A percentile compares a stretch with the other conserved stretches of the same genome.
Conservation (phyloP, 192 early-diverging fungal species). For the Backusella circina region DNA sequence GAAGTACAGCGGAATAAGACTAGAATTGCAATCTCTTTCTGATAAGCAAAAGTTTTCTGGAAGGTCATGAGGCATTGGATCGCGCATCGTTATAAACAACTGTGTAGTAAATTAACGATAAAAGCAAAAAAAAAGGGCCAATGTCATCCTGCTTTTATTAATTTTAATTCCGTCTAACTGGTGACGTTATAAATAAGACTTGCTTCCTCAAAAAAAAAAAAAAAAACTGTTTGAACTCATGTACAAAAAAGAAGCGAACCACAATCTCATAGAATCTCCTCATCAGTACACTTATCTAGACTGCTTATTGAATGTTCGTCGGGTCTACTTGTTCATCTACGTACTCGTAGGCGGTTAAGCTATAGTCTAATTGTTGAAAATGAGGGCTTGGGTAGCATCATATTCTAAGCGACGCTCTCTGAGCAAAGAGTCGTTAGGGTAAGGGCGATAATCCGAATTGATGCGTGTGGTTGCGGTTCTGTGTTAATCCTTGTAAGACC, state of each 20-base stretch:
- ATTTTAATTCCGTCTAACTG: not conserved
- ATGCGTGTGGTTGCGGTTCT: not conserved
- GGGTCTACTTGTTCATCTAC: not conserved
- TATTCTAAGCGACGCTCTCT: slow-evolving; percentile 7
- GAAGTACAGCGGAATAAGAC: slow-evolving; percentile 5
- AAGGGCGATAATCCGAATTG: slow-evolving; percentile 8
- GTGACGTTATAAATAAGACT: not conserved
- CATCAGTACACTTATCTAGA: slow-evolving; percentile 3
- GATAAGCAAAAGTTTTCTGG: not conserved
- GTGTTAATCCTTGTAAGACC: slow-evolving; percentile 3
- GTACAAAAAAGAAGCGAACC: not conserved
- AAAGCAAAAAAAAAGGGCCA: not conserved
- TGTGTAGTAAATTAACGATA: not conserved
- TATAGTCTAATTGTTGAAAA: slow-evolving; percentile 8
- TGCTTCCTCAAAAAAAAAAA: not conserved
- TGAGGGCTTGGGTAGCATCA: slow-evolving; percentile 8
- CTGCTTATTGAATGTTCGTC: slow-evolving; percentile 2
- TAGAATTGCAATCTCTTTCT: not conserved
- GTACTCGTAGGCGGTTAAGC: slow-evolving; percentile 5
- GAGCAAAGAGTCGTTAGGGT: slow-evolving; percentile 7
- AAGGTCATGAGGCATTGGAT: slow-evolving; percentile 2
- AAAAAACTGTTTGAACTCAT: not conserved
- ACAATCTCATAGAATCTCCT: slow-evolving; percentile 3
- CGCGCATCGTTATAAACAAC: slow-evolving; percentile 1
- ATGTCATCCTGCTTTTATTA: slow-evolving; percentile 3